These are phyloP conservation scores for Teunomyces tritomae DNA, from an alignment of 805 yeast genomes.

Conservation along the genomic window DNA sequence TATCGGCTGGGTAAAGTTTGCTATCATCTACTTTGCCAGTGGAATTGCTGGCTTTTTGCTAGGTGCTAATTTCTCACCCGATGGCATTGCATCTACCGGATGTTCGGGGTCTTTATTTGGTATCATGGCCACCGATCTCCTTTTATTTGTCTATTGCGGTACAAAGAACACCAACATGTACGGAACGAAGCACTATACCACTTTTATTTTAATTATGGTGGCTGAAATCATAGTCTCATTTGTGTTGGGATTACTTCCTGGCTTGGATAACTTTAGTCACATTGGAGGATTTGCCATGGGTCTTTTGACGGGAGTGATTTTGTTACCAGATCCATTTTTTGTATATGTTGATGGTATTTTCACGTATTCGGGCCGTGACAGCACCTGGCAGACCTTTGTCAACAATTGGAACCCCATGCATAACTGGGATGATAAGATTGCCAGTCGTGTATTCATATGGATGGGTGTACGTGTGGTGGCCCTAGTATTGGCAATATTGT, in stretches of 20 bases:
- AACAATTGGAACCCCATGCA: conserved; percentile 41
- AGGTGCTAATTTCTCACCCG: conserved; percentile 68
- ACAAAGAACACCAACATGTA: conserved; percentile 45
- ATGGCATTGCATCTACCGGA: conserved; percentile 65
- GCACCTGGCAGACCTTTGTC: conserved; percentile 29
- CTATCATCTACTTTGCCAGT: conserved; percentile 53
- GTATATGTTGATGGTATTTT: conserved; percentile 39
- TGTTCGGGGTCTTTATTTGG: conserved; percentile 75
- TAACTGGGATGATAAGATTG: conserved; percentile 33
- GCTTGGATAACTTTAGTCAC: conserved; percentile 72
- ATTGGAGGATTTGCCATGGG: conserved; percentile 75
- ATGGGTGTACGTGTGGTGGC: conserved; percentile 43
- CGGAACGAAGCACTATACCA: conserved; percentile 45
- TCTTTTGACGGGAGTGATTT: conserved; percentile 43
- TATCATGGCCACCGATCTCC: conserved; percentile 57
- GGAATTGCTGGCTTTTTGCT: conserved; percentile 67
- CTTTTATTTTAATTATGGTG: conserved; percentile 47
- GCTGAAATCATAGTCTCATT: conserved; percentile 57
- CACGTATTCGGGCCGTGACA: conserved; percentile 28
- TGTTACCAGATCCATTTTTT: conserved; percentile 57
- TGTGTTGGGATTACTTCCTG: conserved; percentile 67
- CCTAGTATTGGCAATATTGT: conserved; percentile 46
- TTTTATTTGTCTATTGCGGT: conserved; percentile 54
- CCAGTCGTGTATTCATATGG: conserved; percentile 49
- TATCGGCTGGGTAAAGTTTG: conserved; percentile 54